Conservation (phyloP, 768 basidiomycete species). For the Russula vinacea region DNA sequence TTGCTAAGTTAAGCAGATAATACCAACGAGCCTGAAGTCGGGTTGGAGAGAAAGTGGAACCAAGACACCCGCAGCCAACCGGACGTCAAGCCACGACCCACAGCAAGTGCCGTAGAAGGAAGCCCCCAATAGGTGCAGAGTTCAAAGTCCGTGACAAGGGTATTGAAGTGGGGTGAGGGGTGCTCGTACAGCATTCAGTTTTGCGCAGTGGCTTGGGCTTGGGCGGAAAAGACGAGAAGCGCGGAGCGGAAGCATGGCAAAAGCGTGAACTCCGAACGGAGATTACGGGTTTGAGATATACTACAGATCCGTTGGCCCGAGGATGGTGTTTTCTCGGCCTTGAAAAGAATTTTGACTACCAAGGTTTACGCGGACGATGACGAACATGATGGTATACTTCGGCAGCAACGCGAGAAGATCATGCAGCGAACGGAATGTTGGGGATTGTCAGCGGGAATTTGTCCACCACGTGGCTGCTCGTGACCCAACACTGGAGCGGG, state of each 20-base stretch:
- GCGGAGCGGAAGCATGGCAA: background rate
- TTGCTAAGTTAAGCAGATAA: background rate
- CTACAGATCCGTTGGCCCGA: background rate
- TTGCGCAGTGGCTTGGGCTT: background rate
- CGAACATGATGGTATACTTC: background rate
- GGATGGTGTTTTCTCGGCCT: background rate
- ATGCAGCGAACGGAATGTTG: background rate
- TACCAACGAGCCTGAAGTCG: background rate
- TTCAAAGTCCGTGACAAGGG: slow-evolving; percentile 14
- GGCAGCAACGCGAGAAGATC: too few relatives aligned
- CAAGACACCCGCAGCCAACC: background rate
- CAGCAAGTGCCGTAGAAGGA: background rate
- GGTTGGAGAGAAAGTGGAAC: background rate
- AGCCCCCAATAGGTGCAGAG: background rate
- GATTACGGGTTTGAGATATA: background rate
- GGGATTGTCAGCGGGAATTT: too few relatives aligned
- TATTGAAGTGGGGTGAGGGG: background rate
- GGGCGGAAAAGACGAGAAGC: background rate
- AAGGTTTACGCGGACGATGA: background rate
- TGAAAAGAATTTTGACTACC: background rate
- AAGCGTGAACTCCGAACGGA: background rate
- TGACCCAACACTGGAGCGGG: background rate
- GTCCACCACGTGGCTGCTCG: too few relatives aligned
- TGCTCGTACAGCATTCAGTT: background rate
- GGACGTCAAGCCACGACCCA: slow-evolving; percentile 7